phyloP scores from a whole-genome alignment of 371 early-diverging fungal species.

The Actinomortierella wolfii region DNA sequence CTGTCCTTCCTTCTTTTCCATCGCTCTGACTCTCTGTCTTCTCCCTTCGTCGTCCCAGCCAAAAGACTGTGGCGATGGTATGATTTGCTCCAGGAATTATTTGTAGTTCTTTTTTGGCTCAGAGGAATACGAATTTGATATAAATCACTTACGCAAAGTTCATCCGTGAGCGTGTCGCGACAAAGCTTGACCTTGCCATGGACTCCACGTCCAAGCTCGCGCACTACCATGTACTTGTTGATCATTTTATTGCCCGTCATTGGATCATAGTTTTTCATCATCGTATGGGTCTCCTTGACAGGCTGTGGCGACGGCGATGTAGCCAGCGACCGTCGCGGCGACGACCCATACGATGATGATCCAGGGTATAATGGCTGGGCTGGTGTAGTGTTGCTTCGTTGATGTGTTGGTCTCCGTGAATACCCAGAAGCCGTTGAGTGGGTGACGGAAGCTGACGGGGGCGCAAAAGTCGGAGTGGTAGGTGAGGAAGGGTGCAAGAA shows the following conservation, averaged over 20 bases:
- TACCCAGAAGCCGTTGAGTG: too few relatives aligned
- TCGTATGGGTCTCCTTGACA: conserved; percentile 77
- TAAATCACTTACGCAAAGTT: conserved; percentile 73
- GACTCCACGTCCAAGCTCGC: conserved; percentile 93
- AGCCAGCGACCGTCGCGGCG: conserved; percentile 22
- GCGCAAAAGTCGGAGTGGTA: conserved; percentile 26
- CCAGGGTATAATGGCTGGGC: conserved; percentile 10
- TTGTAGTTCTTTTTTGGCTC: too few relatives aligned
- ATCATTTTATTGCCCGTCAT: conserved; percentile 90
- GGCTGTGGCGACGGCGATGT: conserved; percentile 37
- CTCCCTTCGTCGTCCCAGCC: too few relatives aligned
- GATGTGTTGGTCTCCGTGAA: conserved; percentile 15
- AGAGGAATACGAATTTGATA: too few relatives aligned
- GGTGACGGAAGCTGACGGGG: too few relatives aligned
- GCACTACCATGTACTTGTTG: conserved; percentile 90
- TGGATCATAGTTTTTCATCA: conserved; percentile 81
- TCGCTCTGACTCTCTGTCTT: too few relatives aligned
- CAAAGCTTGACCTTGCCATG: conserved; percentile 96
- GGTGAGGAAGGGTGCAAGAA: conserved; percentile 38
- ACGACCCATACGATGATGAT: conserved; percentile 18
- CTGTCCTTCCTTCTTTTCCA: too few relatives aligned
- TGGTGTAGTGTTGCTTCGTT: conserved; percentile 34
- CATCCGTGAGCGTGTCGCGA: conserved; percentile 75
- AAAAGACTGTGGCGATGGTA: too few relatives aligned
- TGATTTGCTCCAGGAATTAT: too few relatives aligned